Percentiles rank a stretch among this genome's conserved stretches.
phyloP scores from a whole-genome alignment of 1,284 basidiomycete genomes.

The Cutaneotrichosporon spelunceum region DNA sequence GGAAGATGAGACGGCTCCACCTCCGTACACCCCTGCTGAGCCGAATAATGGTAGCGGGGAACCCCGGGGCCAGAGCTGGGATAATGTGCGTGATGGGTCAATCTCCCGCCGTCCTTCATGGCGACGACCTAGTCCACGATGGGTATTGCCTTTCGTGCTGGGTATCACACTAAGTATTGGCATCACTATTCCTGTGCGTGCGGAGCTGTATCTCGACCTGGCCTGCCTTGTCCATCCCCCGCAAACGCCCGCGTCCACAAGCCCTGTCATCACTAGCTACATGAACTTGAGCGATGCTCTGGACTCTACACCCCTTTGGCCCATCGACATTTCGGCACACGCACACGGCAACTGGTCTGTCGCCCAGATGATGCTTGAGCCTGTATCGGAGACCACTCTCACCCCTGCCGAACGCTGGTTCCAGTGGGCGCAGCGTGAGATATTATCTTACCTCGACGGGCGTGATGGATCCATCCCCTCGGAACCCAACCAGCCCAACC shows the following conservation, averaged over 20 bases:
- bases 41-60: background rate
- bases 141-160: conserved; percentile 46
- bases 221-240: conserved; percentile 51
- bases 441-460: conserved; percentile 25
- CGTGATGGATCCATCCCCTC: background rate
- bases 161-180: conserved; percentile 39
- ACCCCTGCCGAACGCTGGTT: conserved; percentile 49
- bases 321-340: background rate
- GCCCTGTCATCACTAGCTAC: background rate
- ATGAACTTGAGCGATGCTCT: background rate
- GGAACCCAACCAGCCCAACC: conserved; percentile 12
- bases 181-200: conserved; percentile 42
- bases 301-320: background rate
- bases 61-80: conserved; percentile 19
- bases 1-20: background rate
- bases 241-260: background rate
- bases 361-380: background rate
- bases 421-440: conserved; percentile 37
- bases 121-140: conserved; percentile 40
- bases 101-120: conserved; percentile 36
- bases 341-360: background rate
- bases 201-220: conserved; percentile 47
- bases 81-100: conserved; percentile 31
- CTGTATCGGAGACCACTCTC: conserved; percentile 10
- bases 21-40: no score